These are phyloP conservation scores for Naganishia liquefaciens DNA, from an alignment of 1,284 basidiomycete species.

Conservation along the genomic window DNA sequence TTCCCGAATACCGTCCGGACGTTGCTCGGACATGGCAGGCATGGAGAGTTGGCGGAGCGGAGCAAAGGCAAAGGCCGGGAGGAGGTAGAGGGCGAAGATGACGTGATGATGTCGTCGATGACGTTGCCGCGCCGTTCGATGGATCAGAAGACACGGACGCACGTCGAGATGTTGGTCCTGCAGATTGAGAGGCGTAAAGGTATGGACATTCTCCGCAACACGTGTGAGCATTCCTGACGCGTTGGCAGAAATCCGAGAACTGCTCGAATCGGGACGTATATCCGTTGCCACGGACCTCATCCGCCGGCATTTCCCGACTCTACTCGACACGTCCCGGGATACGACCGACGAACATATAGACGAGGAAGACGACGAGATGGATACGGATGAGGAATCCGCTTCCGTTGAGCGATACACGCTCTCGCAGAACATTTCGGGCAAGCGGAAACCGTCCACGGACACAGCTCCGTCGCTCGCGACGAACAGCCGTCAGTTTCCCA, in stretches of 20 bases:
- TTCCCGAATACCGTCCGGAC: conserved; percentile 18
- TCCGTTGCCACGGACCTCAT: conserved; percentile 4
- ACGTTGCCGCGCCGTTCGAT: not conserved
- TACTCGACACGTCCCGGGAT: conserved; percentile 11
- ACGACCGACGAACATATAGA: conserved; percentile 10
- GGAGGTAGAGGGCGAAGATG: conserved; percentile 1
- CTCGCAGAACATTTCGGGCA: not conserved
- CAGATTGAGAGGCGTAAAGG: conserved; percentile 30
- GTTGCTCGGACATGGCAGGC: not conserved
- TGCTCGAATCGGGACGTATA: conserved; percentile 14
- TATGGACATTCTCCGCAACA: not conserved
- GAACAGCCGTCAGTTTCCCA: not conserved
- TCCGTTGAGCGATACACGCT: not conserved
- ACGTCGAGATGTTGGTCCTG: conserved; percentile 2
- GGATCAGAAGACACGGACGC: not conserved
- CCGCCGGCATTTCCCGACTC: not conserved
- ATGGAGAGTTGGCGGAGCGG: not conserved
- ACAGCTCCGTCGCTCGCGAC: not conserved
- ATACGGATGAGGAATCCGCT: conserved; percentile 8
- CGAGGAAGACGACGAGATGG: conserved; percentile 18
- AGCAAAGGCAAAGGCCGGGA: conserved; percentile 5
- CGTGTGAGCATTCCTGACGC: not conserved
- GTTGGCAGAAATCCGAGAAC: conserved; percentile 7
- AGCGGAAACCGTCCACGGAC: not conserved
- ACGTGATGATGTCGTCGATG: conserved; percentile 18